Base-by-base conservation (phyloP, 768 basidiomycete genomes). In the Suillus fuscotomentosus region DNA sequence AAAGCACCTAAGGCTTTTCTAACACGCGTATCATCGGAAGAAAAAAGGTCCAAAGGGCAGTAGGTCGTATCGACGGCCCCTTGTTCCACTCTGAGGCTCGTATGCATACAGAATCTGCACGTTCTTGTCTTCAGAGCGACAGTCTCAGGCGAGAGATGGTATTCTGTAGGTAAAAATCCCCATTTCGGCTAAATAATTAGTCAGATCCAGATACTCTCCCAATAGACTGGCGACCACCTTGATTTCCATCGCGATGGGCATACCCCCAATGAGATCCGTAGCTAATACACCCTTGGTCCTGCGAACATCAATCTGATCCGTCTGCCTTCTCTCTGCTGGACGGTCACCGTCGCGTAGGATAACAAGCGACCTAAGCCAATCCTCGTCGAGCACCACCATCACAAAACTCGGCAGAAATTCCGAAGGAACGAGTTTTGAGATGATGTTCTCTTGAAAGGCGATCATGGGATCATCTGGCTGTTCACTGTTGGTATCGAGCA, bases 71-170 rank as follows among this genome's bases (percentile, higher is more conserved):
- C 71, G 27, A 79, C 73, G 59, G 70, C 68, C 36, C 66, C 62
- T 39, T 78, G 70, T 41, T 73, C 69, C 27, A 73, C 70, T 72
- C 80, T 87, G 70, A 88, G 71, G 65, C 85, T 81, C 2, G 86
- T 80, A 74, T 98, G 94, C 90, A 98, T 92, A 74, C 94, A 95
- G 75, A 94, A 96, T 67, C 97, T 85, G 79, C 95, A 97, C 17
- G 91, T 89, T 45, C 75, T 77, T 8, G 81, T 80, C 80, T 98
- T 98, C 68, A 87, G 76, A 1, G 70, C 65, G 15, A 75, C 80
- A 1, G 88, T 90, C 45, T 78, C 76, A 3, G 80, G 69, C 7
- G 94, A 90, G 43, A 95, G 80, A 75, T 89, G 82, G 2, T 70
- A 67, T 6, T 82, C 71, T 39, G 80, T 82, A 3, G 97, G 95